phyloP scores from a whole-genome alignment of 345 rosid genomes.

The Brassica juncea region DNA sequence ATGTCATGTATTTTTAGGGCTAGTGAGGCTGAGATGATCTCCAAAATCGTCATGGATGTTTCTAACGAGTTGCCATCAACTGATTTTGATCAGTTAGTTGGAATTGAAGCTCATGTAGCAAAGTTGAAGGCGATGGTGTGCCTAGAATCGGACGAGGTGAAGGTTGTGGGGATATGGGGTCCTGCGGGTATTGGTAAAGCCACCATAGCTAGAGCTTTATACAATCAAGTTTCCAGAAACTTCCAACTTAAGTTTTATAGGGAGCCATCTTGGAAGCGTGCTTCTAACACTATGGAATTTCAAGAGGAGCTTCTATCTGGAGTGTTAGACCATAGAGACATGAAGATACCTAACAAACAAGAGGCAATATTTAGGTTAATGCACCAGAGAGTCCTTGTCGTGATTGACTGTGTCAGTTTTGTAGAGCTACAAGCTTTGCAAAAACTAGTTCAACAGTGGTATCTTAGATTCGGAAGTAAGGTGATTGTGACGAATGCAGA shows the following conservation, averaged over 20 bases:
- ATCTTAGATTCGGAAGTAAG: background rate
- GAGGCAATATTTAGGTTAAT: background rate
- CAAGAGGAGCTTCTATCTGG: background rate
- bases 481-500: background rate
- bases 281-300: too few relatives aligned
- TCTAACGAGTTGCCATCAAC: too few relatives aligned
- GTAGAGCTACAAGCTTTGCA: background rate
- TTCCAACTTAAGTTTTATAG: background rate
- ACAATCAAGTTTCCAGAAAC: background rate
- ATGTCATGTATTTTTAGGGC: too few relatives aligned
- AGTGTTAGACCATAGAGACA: background rate
- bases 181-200: background rate
- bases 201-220: background rate
- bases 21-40: too few relatives aligned
- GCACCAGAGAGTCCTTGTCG: background rate
- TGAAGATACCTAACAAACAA: background rate
- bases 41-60: too few relatives aligned
- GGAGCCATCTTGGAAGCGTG: background rate
- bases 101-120: background rate
- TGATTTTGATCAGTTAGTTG: background rate
- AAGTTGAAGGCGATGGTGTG: background rate
- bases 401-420: background rate
- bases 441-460: background rate
- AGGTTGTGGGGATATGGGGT: background rate
- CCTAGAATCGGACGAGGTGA: background rate